Evolutionary conservation across 1,139 yeast species (phyloP).

Genomic region (Petasospora rhodanensis): DNA sequence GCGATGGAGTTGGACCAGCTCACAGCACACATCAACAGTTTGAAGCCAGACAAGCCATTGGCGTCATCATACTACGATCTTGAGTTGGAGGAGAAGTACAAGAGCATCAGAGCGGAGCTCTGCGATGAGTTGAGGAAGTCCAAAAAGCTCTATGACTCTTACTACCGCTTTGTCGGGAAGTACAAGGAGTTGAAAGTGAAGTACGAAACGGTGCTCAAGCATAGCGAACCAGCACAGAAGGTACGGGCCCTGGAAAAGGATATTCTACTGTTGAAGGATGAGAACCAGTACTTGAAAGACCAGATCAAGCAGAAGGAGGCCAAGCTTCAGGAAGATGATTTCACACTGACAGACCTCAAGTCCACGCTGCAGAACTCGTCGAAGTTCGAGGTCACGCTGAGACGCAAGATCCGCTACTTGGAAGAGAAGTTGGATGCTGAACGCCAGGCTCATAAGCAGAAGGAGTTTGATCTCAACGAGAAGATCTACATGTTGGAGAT

Average conservation of each 20-base stretch:
- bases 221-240: conserved; percentile 1
- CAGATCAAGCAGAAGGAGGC: conserved; percentile 11
- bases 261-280: conserved; percentile 12
- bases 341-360: conserved; percentile 12
- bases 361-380: conserved; percentile 14
- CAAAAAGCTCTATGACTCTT: conserved; percentile 32
- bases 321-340: conserved; percentile 12
- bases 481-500: conserved; percentile 22
- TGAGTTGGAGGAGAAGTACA: conserved; percentile 26
- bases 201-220: conserved; percentile 8
- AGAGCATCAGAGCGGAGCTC: conserved; percentile 27
- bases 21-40: conserved; percentile 14
- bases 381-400: conserved; percentile 19
- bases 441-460: conserved; percentile 19
- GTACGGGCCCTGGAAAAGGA: conserved; percentile 7
- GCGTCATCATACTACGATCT: background rate
- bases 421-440: conserved; percentile 26
- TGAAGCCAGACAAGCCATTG: conserved; percentile 16
- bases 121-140: conserved; percentile 29
- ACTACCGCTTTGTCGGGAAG: conserved; percentile 38
- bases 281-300: conserved; percentile 12
- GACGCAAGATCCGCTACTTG: conserved; percentile 20
- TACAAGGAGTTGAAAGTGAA: conserved; percentile 36
- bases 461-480: conserved; percentile 24
- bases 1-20: conserved; percentile 25